A percentile compares a stretch with the other conserved stretches of the same genome.
These are phyloP conservation scores for Leccinum longicurvipes DNA, from an alignment of 768 basidiomycete genomes.

Conservation along the genomic window DNA sequence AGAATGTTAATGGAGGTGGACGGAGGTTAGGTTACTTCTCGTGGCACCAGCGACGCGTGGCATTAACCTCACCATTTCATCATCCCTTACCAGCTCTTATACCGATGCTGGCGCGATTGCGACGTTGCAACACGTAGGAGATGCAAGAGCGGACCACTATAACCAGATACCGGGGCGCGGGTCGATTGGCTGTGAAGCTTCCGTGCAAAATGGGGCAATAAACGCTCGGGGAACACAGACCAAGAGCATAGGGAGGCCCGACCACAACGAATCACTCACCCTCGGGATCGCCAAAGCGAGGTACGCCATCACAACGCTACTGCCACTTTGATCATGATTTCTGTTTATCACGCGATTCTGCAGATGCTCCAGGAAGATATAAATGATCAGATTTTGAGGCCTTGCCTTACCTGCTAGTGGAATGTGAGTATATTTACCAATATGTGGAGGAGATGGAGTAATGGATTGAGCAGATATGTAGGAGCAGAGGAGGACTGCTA, in stretches of 20 bases:
- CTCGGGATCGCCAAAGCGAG: neutral
- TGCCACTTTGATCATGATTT: neutral
- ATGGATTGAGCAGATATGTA: conserved; percentile 1
- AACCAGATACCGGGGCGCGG: neutral
- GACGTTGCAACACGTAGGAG: neutral
- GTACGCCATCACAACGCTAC: neutral
- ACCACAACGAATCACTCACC: neutral
- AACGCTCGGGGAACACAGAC: neutral
- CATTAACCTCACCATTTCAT: neutral
- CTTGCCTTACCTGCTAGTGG: neutral
- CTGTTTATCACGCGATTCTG: neutral
- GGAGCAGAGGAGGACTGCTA: conserved; percentile 9
- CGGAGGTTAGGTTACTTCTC: conserved; percentile 1
- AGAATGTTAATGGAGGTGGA: neutral
- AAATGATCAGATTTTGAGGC: neutral
- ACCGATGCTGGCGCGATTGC: neutral
- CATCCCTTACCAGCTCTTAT: neutral
- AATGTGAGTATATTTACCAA: conserved; percentile 1
- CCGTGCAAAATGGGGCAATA: neutral
- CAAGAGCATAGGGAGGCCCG: neutral
- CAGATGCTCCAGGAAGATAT: neutral
- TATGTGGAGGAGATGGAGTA: neutral
- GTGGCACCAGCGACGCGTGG: neutral
- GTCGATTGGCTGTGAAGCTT: neutral
- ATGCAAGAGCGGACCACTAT: neutral